Evolutionary conservation across 2,329 filamentous ascomycete genomes (phyloP).

Genomic region (Ploettnerulaceae sp.): DNA sequence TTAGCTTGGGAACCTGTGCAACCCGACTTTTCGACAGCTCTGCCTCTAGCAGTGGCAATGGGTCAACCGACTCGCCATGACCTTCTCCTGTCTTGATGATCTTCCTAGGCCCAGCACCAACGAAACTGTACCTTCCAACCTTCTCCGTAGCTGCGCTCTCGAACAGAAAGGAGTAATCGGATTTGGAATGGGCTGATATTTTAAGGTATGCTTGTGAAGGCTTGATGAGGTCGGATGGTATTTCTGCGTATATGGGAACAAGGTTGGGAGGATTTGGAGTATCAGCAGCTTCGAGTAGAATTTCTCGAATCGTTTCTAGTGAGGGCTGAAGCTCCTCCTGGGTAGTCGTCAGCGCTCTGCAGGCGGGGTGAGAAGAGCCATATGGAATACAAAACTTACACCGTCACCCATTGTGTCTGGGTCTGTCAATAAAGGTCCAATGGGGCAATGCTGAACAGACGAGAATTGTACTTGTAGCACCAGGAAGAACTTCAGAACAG

Average conservation of each 20-base stretch:
- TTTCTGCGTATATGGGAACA: constrained; percentile 76
- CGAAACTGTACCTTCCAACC: constrained; percentile 91
- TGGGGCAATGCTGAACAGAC: too few species aligned
- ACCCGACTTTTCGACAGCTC: constrained; percentile 77
- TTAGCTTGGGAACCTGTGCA: constrained; percentile 75
- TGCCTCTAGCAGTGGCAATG: constrained; percentile 73
- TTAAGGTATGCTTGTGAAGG: constrained; percentile 95
- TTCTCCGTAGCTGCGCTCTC: constrained; percentile 93
- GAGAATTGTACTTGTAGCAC: too few species aligned
- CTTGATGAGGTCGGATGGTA: constrained; percentile 88
- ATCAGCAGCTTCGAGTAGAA: constrained; percentile 47
- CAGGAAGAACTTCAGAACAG: too few species aligned
- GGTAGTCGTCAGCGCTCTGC: constrained; percentile 25
- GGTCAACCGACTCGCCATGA: constrained; percentile 79
- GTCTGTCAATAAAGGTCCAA: not conserved
- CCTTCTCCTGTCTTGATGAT: constrained; percentile 83
- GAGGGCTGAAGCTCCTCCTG: constrained; percentile 53
- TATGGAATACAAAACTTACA: constrained; percentile 22
- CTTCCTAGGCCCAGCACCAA: constrained; percentile 76
- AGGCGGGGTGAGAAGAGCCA: constrained; percentile 19
- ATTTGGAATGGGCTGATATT: constrained; percentile 68
- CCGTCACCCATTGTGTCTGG: constrained; percentile 26
- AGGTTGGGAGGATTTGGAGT: constrained; percentile 62
- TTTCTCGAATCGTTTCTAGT: constrained; percentile 52
- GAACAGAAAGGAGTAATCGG: constrained; percentile 86